Percentiles rank a stretch among this genome's conserved stretches.
Conservation (phyloP, 306 rosid species). For the Quercus robur region DNA sequence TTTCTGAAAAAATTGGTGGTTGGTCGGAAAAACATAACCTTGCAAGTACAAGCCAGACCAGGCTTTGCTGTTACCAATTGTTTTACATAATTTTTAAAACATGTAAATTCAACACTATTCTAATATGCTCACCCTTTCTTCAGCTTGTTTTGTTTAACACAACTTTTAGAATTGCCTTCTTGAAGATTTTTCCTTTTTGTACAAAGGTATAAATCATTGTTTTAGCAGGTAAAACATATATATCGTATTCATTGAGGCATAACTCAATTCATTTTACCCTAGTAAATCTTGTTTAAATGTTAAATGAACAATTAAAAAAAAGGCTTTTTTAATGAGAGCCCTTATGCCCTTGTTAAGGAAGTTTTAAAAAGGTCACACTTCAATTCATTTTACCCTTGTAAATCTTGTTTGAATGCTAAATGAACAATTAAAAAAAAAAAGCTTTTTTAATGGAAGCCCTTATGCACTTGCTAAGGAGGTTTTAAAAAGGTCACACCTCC, state of each 20-base stretch:
- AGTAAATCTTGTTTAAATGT: not conserved
- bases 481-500: too few species aligned
- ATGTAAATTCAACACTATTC: not conserved
- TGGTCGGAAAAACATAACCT: conserved; percentile 23
- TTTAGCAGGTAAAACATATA: not conserved
- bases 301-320: not conserved
- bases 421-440: too few species aligned
- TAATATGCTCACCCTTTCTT: too few species aligned
- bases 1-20: conserved; percentile 19
- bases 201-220: too few species aligned
- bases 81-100: not conserved
- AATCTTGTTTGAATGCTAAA: not conserved
- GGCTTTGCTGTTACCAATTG: conserved; percentile 5
- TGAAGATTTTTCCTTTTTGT: not conserved
- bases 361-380: not conserved
- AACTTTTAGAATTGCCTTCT: not conserved
- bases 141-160: too few species aligned
- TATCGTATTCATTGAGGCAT: not conserved
- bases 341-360: too few species aligned
- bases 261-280: not conserved
- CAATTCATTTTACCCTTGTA: not conserved
- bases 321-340: too few species aligned
- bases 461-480: too few species aligned
- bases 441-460: too few species aligned
- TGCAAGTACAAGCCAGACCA: conserved; percentile 25